A percentile compares a stretch with the other conserved stretches of the same genome.
These are phyloP conservation scores for Tothia fuscella DNA, from an alignment of 2,329 filamentous ascomycete species.

Conservation along the genomic window DNA sequence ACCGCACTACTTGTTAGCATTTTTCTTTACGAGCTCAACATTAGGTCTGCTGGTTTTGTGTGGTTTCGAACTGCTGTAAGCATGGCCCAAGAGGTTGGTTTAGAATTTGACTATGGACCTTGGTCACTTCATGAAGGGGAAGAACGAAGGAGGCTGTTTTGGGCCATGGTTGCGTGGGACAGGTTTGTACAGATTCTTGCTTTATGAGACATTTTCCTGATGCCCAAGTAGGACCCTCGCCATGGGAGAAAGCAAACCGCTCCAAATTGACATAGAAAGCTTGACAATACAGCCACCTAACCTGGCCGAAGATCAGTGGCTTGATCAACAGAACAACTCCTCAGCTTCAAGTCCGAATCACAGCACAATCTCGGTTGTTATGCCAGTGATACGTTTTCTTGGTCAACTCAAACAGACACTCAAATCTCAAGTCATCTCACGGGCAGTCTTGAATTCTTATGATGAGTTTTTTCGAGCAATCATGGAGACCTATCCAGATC, in stretches of 20 bases:
- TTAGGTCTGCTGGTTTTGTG: constrained; percentile 72
- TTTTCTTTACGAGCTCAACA: constrained; percentile 74
- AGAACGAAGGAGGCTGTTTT: constrained; percentile 83
- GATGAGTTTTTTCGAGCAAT: constrained; percentile 71
- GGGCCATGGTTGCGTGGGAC: constrained; percentile 85
- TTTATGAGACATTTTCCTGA: constrained; percentile 16
- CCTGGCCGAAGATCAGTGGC: constrained; percentile 64
- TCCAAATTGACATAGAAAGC: constrained; percentile 2
- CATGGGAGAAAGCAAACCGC: constrained; percentile 7
- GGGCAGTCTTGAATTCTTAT: constrained; percentile 60
- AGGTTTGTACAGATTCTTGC: constrained; percentile 37
- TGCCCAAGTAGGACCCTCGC: neutral
- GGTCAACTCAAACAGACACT: constrained; percentile 61
- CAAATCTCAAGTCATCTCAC: constrained; percentile 52
- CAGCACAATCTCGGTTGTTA: too few species aligned
- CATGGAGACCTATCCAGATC: constrained; percentile 60
- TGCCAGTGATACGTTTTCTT: constrained; percentile 71
- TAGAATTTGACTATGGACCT: constrained; percentile 63
- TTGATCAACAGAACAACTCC: constrained; percentile 42
- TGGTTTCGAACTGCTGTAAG: constrained; percentile 74
- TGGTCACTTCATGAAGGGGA: constrained; percentile 70
- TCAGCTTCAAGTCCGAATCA: too few species aligned
- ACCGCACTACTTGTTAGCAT: constrained; percentile 62
- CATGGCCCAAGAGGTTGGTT: constrained; percentile 69
- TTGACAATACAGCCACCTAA: too few species aligned